phyloP scores from a whole-genome alignment of 192 early-diverging fungal genomes.

The Linnemannia elongata region DNA sequence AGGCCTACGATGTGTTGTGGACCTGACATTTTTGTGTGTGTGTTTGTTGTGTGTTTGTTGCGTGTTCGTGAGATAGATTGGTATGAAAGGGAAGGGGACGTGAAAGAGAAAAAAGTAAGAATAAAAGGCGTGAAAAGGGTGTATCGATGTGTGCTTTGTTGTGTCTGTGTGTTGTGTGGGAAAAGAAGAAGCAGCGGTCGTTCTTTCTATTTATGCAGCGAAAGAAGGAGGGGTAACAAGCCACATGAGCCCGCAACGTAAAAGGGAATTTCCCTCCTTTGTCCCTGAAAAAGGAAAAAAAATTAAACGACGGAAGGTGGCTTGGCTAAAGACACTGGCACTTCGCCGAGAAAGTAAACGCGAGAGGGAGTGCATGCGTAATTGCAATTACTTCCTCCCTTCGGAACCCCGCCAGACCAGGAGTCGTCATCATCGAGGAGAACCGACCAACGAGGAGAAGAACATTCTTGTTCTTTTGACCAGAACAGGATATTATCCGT shows the following conservation, averaged over 20 bases:
- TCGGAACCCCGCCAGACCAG: background rate
- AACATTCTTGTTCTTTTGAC: background rate
- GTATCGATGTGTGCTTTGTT: background rate
- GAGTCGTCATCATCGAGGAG: background rate
- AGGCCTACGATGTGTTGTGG: constrained; percentile 18
- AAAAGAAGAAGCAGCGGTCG: background rate
- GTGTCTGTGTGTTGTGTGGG: background rate
- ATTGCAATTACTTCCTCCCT: background rate
- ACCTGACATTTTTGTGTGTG: background rate
- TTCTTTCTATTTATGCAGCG: background rate
- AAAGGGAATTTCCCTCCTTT: background rate
- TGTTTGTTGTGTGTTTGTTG: background rate
- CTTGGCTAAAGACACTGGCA: background rate
- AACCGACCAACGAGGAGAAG: background rate
- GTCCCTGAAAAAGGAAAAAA: constrained; percentile 9
- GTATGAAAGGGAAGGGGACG: background rate
- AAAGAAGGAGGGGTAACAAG: background rate
- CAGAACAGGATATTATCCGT: too few species aligned
- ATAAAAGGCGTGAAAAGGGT: background rate
- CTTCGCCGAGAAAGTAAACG: background rate
- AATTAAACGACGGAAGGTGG: background rate
- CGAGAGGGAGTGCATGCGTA: background rate
- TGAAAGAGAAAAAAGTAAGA: background rate
- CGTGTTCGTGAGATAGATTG: background rate
- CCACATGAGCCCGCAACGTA: background rate